These are phyloP conservation scores for Phylloboletellus chloephorus DNA, from an alignment of 1,284 basidiomycete genomes.

Conservation along the genomic window DNA sequence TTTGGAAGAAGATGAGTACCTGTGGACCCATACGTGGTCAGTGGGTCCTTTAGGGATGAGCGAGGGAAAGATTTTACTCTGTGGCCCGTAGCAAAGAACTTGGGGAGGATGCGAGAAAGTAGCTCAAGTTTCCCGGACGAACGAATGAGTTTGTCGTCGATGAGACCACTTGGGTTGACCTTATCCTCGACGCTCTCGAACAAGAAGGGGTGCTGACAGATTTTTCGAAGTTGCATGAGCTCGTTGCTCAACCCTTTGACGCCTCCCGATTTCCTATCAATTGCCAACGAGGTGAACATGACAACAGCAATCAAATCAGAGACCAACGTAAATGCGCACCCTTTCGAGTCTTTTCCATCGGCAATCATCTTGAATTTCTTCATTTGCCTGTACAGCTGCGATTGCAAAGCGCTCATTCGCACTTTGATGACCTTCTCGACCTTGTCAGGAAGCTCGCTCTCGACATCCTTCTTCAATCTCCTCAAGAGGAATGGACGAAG, in stretches of 20 bases:
- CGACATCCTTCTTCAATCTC: constrained; percentile 97
- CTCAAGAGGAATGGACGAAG: constrained; percentile 95
- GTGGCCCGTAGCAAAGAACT: constrained; percentile 90
- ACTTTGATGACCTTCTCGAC: constrained; percentile 99
- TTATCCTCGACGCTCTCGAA: constrained; percentile 95
- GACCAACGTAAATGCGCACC: constrained; percentile 33
- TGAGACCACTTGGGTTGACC: constrained; percentile 76
- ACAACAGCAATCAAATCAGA: not conserved
- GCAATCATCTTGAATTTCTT: constrained; percentile 98
- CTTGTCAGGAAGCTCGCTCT: constrained; percentile 96
- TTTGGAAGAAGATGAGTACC: constrained; percentile 99
- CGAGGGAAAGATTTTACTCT: constrained; percentile 49
- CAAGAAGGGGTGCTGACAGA: constrained; percentile 96
- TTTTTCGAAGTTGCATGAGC: constrained; percentile 98
- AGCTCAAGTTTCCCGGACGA: constrained; percentile 94
- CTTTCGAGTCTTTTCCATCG: constrained; percentile 72
- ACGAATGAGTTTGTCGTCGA: constrained; percentile 84
- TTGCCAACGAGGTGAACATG: constrained; percentile 6
- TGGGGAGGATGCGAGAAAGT: constrained; percentile 90
- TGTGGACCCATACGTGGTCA: constrained; percentile 28
- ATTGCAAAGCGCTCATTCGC: constrained; percentile 93
- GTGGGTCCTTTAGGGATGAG: not conserved
- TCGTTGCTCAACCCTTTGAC: constrained; percentile 93
- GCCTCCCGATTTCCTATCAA: constrained; percentile 61
- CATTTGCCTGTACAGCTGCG: constrained; percentile 96